Evolutionary conservation across 139 green algal species (phyloP).

Genomic region (Parachlorella kessleri): DNA sequence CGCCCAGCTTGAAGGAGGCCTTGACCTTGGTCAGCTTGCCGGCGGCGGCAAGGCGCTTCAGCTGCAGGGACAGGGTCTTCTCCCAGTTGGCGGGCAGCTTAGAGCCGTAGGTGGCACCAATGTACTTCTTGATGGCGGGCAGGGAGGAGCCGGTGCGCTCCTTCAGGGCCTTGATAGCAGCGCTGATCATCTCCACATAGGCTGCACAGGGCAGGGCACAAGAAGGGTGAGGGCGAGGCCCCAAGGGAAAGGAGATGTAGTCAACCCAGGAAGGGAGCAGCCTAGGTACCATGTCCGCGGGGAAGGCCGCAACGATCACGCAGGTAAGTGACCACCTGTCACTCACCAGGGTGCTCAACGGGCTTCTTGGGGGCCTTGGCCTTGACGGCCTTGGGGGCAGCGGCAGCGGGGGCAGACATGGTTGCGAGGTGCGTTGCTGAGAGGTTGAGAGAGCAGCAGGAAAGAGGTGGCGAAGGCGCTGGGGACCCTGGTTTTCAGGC

Average conservation of each 20-base stretch:
- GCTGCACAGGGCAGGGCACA: no score
- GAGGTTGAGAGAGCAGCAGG: no score
- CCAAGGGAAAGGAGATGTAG: no score
- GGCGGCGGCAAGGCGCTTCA: conserved; percentile 47
- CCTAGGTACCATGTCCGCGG: no score
- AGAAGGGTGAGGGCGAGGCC: no score
- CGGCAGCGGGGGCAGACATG: not conserved
- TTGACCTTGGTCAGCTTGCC: conserved; percentile 69
- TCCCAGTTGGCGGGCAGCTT: conserved; percentile 50
- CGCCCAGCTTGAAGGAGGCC: conserved; percentile 58
- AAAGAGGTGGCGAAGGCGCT: no score
- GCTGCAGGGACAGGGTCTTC: conserved; percentile 54
- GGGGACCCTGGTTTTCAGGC: no score
- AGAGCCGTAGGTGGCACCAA: conserved; percentile 61
- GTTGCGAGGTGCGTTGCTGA: no score
- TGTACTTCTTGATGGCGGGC: conserved; percentile 80
- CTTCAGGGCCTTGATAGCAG: conserved; percentile 77
- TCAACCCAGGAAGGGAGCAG: no score
- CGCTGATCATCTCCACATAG: conserved; percentile 52
- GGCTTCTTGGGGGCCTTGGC: not conserved
- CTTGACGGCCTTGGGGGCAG: not conserved
- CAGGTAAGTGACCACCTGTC: no score
- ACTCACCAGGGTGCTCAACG: not conserved
- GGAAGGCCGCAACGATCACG: no score
- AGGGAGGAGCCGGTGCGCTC: conserved; percentile 72